Conservation (phyloP, 169 alveolate species). For the Eimeria acervulina region DNA sequence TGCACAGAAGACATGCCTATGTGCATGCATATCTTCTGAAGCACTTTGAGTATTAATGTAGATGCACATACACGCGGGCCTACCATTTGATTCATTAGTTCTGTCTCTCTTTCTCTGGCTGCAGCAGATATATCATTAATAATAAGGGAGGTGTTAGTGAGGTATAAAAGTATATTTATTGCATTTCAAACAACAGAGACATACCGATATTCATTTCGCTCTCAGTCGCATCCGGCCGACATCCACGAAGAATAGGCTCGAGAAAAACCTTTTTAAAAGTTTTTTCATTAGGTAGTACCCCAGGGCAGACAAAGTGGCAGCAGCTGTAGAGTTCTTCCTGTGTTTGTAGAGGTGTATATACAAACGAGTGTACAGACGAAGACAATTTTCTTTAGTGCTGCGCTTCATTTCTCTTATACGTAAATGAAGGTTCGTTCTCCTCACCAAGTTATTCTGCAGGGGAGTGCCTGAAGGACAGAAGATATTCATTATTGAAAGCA, state of each 20-base stretch:
- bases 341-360: neutral
- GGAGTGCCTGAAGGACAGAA: conserved; percentile 60
- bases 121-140: neutral
- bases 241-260: conserved; percentile 59
- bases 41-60: too few relatives aligned
- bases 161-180: neutral
- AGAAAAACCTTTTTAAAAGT: conserved; percentile 37
- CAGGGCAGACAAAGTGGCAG: conserved; percentile 76
- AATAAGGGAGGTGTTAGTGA: neutral
- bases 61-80: too few relatives aligned
- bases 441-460: conserved; percentile 70
- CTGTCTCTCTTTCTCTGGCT: conserved; percentile 59
- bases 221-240: conserved; percentile 47
- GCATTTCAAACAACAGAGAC: neutral
- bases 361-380: neutral
- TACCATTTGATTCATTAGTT: conserved; percentile 57
- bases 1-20: too few relatives aligned
- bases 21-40: too few relatives aligned
- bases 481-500: neutral
- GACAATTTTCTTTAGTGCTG: too few relatives aligned
- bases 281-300: conserved; percentile 10
- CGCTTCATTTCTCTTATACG: too few relatives aligned
- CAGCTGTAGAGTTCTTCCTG: conserved; percentile 77
- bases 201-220: conserved; percentile 45
- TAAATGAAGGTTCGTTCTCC: neutral